phyloP scores from a whole-genome alignment of 2,329 filamentous ascomycete species.

The Fusarium agapanthi region DNA sequence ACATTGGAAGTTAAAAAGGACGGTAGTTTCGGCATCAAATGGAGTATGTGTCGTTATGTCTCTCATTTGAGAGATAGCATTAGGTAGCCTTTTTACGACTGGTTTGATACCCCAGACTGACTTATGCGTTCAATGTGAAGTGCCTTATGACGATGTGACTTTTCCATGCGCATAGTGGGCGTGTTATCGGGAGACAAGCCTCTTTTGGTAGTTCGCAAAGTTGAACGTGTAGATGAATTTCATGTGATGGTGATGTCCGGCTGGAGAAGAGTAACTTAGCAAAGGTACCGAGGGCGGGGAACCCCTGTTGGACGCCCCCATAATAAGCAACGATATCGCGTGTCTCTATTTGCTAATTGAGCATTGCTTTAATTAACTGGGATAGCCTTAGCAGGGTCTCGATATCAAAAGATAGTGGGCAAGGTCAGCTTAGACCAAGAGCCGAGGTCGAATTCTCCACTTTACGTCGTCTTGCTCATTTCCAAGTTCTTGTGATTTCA shows the following conservation, averaged over 20 bases:
- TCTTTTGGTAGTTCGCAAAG: neutral
- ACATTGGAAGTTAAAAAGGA: conserved; percentile 21
- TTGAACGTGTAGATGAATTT: neutral
- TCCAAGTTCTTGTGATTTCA: conserved; percentile 36
- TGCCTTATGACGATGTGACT: neutral
- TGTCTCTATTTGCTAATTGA: conserved; percentile 6
- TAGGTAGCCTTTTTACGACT: conserved; percentile 33
- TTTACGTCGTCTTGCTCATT: conserved; percentile 33
- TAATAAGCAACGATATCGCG: neutral
- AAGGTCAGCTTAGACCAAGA: conserved; percentile 7
- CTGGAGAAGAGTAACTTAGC: conserved; percentile 5
- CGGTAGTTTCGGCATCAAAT: conserved; percentile 23
- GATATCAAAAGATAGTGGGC: conserved; percentile 6
- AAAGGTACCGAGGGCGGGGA: conserved; percentile 34
- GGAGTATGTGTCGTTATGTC: conserved; percentile 23
- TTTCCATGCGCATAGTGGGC: neutral
- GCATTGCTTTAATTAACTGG: conserved; percentile 33
- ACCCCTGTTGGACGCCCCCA: conserved; percentile 20
- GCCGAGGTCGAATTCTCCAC: conserved; percentile 33
- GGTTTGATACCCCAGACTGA: conserved; percentile 31
- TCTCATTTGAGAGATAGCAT: conserved; percentile 4
- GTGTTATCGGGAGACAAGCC: neutral
- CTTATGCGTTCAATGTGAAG: neutral
- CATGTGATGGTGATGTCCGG: conserved; percentile 18
- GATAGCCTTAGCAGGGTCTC: conserved; percentile 18